A percentile compares a stretch with the other conserved stretches of the same genome.
These are phyloP conservation scores for Ustilago trichophora DNA, from an alignment of 1,284 basidiomycete genomes.

Conservation along the genomic window DNA sequence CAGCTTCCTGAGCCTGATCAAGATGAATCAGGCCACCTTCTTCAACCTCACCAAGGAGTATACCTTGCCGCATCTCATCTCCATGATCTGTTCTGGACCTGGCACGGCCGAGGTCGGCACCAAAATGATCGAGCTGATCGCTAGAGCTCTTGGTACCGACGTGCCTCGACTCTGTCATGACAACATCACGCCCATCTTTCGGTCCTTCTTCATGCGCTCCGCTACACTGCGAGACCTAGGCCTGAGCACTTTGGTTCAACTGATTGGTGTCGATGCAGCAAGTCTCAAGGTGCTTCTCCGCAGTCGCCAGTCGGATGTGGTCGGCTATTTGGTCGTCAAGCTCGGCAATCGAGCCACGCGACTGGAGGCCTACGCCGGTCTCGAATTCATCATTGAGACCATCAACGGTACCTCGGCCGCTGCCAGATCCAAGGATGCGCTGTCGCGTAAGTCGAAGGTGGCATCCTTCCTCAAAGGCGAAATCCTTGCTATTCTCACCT, in stretches of 20 bases:
- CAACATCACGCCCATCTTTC: conserved; percentile 58
- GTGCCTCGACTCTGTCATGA: conserved; percentile 56
- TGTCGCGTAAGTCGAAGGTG: conserved; percentile 29
- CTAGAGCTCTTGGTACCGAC: conserved; percentile 46
- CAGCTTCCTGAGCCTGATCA: conserved; percentile 55
- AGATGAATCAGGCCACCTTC: conserved; percentile 59
- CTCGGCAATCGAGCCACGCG: conserved; percentile 53
- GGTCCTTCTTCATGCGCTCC: conserved; percentile 52
- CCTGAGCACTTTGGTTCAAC: conserved; percentile 33
- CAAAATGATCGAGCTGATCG: conserved; percentile 52
- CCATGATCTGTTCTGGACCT: conserved; percentile 38
- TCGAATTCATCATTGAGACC: conserved; percentile 53
- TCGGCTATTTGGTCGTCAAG: conserved; percentile 60
- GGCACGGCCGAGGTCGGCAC: conserved; percentile 34
- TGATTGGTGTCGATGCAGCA: conserved; percentile 49
- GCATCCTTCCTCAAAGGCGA: conserved; percentile 53
- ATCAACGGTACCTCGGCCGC: conserved; percentile 25
- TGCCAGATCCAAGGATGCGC: conserved; percentile 13
- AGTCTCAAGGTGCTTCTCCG: conserved; percentile 50
- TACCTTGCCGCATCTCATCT: conserved; percentile 59
- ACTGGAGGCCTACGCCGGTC: conserved; percentile 48
- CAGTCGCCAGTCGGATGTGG: conserved; percentile 58
- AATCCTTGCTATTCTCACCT: conserved; percentile 61
- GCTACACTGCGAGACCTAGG: conserved; percentile 38
- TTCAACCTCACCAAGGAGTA: conserved; percentile 58